A percentile compares a stretch with the other conserved stretches of the same genome.
Evolutionary conservation across 2,329 filamentous ascomycete species (phyloP).

Genomic region (Diaporthe vaccinii): DNA sequence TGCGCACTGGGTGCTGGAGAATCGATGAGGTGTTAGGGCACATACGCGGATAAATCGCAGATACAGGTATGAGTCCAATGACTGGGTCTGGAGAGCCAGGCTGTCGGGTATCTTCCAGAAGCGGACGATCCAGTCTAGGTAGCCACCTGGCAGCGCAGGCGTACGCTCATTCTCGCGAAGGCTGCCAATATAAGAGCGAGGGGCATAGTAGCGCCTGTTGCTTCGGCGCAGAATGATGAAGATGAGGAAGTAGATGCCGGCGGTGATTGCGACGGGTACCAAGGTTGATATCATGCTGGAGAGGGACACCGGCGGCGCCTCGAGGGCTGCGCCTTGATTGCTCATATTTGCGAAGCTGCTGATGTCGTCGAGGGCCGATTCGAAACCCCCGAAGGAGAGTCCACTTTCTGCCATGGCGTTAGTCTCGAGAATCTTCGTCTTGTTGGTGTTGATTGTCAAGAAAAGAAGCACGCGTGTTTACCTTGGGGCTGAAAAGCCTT

Average conservation of each 20-base stretch:
- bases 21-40: not conserved
- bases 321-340: constrained; percentile 28
- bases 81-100: constrained; percentile 64
- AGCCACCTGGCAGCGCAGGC: constrained; percentile 69
- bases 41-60: constrained; percentile 40
- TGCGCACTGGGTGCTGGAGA: not conserved
- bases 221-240: constrained; percentile 61
- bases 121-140: constrained; percentile 76
- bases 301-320: constrained; percentile 29
- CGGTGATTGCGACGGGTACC: constrained; percentile 53
- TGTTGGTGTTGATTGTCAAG: constrained; percentile 1
- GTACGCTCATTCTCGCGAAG: constrained; percentile 67
- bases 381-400: not conserved
- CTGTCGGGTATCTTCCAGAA: constrained; percentile 80
- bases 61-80: constrained; percentile 41
- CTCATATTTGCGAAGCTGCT: constrained; percentile 1
- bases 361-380: not conserved
- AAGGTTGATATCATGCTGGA: constrained; percentile 58
- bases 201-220: constrained; percentile 63
- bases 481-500: constrained; percentile 12
- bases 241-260: constrained; percentile 57
- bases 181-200: constrained; percentile 63
- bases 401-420: constrained; percentile 24
- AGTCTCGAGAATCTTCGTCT: not conserved
- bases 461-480: constrained; percentile 12